phyloP scores from a whole-genome alignment of 176 grass and related monocot species.

The Oryza brachyantha region DNA sequence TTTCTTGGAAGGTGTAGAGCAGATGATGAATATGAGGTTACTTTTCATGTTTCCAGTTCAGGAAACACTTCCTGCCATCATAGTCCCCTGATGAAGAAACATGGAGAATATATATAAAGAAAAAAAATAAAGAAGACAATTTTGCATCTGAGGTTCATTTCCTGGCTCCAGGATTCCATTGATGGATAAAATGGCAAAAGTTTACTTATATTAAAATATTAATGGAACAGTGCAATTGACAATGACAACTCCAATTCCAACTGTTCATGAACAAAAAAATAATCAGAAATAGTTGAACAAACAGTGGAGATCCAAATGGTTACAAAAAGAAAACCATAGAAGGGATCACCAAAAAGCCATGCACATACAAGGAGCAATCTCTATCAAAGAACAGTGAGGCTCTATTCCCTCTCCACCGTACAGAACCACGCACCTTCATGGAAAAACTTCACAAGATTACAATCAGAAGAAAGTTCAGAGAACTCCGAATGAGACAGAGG shows the following conservation, averaged over 20 bases:
- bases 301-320: neutral
- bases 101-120: neutral
- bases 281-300: neutral
- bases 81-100: conserved; percentile 16
- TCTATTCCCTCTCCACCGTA: neutral
- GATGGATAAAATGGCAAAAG: neutral
- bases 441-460: neutral
- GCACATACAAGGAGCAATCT: neutral
- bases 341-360: neutral
- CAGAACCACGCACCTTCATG: neutral
- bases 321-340: neutral
- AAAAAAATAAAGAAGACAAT: neutral
- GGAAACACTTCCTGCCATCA: conserved; percentile 40
- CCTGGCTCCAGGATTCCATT: neutral
- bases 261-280: neutral
- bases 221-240: conserved; percentile 42
- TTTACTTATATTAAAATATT: neutral
- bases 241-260: neutral
- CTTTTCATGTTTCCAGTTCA: conserved; percentile 23
- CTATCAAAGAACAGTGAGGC: neutral
- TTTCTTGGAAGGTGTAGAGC: conserved; percentile 23
- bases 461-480: neutral
- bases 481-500: neutral
- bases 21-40: conserved; percentile 24
- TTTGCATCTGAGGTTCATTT: neutral